Conservation (phyloP, 495 filamentous ascomycete species). For the Xylaria scruposa region DNA sequence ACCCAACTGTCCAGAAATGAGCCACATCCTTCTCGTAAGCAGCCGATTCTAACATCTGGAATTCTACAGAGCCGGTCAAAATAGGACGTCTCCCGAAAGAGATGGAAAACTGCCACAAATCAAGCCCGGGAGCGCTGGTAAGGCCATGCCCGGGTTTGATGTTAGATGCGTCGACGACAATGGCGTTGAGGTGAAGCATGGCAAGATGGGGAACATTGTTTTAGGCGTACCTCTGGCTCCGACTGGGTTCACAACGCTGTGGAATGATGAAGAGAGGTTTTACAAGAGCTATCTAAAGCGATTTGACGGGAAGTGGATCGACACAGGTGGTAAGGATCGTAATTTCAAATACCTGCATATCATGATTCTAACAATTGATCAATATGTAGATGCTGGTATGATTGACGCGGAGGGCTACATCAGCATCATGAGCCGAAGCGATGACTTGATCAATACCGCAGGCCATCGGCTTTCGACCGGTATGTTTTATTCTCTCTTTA, state of each 20-base stretch:
- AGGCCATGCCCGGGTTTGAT: slow-evolving; percentile 90
- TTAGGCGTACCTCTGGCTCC: slow-evolving; percentile 81
- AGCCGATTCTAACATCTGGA: not conserved
- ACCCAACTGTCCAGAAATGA: not conserved
- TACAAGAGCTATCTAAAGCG: slow-evolving; percentile 81
- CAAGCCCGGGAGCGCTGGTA: slow-evolving; percentile 86
- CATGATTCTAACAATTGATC: slow-evolving; percentile 22
- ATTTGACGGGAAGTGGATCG: slow-evolving; percentile 80
- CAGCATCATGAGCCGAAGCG: slow-evolving; percentile 82
- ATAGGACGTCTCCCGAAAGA: slow-evolving; percentile 41
- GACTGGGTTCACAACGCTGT: slow-evolving; percentile 83
- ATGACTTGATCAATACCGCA: slow-evolving; percentile 96
- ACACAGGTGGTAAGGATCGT: slow-evolving; percentile 66
- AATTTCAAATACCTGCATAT: not conserved
- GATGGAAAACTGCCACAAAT: slow-evolving; percentile 51
- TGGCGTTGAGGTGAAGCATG: slow-evolving; percentile 68
- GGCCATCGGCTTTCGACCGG: slow-evolving; percentile 91
- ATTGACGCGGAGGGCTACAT: slow-evolving; percentile 84
- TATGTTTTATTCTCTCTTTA: slow-evolving; percentile 41
- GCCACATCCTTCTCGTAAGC: not conserved
- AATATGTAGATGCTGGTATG: slow-evolving; percentile 73
- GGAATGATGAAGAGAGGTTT: slow-evolving; percentile 83
- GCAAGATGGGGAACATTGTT: slow-evolving; percentile 91
- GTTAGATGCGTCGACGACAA: slow-evolving; percentile 82
- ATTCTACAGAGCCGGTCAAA: slow-evolving; percentile 44